Evolutionary conservation across 768 basidiomycete genomes (phyloP).

Genomic region (Trametes cinnabarina): DNA sequence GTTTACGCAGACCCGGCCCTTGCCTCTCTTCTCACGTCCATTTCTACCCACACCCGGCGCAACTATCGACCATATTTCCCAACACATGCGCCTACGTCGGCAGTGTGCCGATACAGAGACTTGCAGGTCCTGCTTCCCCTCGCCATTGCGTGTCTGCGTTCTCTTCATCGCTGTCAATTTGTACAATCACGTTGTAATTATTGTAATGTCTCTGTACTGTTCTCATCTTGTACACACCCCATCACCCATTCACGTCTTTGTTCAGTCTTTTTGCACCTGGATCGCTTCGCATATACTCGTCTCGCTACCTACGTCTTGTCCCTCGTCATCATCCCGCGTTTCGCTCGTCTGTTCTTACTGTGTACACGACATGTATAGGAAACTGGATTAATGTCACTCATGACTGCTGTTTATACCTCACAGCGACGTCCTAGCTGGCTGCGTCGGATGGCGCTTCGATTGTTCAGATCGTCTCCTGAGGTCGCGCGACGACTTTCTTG

Average conservation of each 20-base stretch:
- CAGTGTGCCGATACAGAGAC: not conserved
- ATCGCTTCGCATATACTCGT: not conserved
- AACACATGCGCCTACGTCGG: too few species aligned
- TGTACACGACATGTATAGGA: constrained; percentile 12
- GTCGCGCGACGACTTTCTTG: constrained; percentile 41
- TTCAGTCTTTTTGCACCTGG: not conserved
- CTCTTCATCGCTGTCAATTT: not conserved
- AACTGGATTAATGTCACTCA: constrained; percentile 2
- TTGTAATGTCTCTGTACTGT: not conserved
- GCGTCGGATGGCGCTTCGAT: not conserved
- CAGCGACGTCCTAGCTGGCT: not conserved
- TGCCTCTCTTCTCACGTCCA: not conserved
- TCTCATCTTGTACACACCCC: not conserved
- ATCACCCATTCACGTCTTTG: not conserved
- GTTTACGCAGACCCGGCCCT: not conserved
- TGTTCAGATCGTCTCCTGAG: constrained; percentile 34
- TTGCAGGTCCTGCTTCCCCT: not conserved
- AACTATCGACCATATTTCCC: too few species aligned
- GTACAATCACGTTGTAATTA: constrained; percentile 14
- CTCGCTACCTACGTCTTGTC: not conserved
- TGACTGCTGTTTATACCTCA: not conserved
- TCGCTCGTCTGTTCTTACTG: not conserved
- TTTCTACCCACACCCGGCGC: not conserved
- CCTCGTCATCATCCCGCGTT: not conserved
- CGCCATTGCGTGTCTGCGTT: not conserved